A percentile compares a stretch with the other conserved stretches of the same genome.
Evolutionary conservation across 805 yeast genomes (phyloP).

Genomic region (Saturnispora diversa): DNA sequence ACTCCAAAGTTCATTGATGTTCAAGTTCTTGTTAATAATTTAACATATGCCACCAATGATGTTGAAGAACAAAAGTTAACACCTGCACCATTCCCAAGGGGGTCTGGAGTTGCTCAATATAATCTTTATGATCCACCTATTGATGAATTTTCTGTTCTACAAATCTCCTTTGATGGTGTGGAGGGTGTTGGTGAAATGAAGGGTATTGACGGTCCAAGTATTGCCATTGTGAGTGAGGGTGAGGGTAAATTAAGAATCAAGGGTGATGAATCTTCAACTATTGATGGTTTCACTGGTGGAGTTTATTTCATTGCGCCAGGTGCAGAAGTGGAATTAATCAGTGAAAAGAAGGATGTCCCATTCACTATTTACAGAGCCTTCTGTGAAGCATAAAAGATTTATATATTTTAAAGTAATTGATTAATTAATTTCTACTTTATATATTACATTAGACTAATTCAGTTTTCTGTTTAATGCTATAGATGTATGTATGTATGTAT

Average conservation of each 20-base stretch:
- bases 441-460: conserved; percentile 44
- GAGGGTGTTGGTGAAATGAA: conserved; percentile 49
- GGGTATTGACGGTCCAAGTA: conserved; percentile 77
- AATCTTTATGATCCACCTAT: conserved; percentile 90
- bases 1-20: conserved; percentile 99
- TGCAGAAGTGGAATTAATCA: conserved; percentile 51
- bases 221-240: conserved; percentile 78
- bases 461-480: conserved; percentile 50
- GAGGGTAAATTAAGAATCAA: conserved; percentile 48
- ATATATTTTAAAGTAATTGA: not conserved
- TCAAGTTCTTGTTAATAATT: conserved; percentile 76
- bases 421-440: not conserved
- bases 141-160: conserved; percentile 91
- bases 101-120: conserved; percentile 59
- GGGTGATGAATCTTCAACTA: conserved; percentile 33
- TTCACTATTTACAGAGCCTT: conserved; percentile 88
- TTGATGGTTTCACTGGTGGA: conserved; percentile 58
- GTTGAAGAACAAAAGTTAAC: conserved; percentile 89
- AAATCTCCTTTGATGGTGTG: conserved; percentile 52
- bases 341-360: conserved; percentile 36
- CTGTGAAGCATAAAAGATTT: conserved; percentile 51
- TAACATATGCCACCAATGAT: conserved; percentile 81
- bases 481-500: no score
- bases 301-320: conserved; percentile 82
- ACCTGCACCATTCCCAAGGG: conserved; percentile 50